Evolutionary conservation across 1,139 yeast genomes (phyloP).

Genomic region (Pichia sp.): DNA sequence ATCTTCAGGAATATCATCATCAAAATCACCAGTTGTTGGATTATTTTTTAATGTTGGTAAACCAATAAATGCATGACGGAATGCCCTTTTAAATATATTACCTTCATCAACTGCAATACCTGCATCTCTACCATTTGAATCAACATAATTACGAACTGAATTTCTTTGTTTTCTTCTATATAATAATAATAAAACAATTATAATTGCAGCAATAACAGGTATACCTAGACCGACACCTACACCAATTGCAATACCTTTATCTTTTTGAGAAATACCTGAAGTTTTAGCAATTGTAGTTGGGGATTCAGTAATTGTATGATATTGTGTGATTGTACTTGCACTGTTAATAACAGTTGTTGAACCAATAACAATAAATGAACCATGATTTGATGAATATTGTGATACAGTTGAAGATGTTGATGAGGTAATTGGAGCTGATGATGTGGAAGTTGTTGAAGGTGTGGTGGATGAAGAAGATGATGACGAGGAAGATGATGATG

Average conservation of each 20-base stretch:
- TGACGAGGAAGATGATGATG: conserved; percentile 5
- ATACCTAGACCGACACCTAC: conserved; percentile 37
- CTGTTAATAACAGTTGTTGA: conserved; percentile 14
- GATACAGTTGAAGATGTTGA: conserved; percentile 9
- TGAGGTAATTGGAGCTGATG: conserved; percentile 5
- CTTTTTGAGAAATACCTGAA: conserved; percentile 36
- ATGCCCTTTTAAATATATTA: conserved; percentile 18
- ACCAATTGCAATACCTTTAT: conserved; percentile 43
- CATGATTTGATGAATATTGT: conserved; percentile 9
- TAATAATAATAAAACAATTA: conserved; percentile 17
- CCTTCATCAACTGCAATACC: conserved; percentile 25
- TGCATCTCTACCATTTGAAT: conserved; percentile 30
- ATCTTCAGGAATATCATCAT: conserved; percentile 23
- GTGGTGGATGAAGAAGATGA: conserved; percentile 1
- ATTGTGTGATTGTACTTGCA: conserved; percentile 14
- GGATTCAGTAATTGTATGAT: conserved; percentile 19
- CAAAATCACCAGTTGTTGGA: conserved; percentile 20
- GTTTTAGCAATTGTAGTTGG: conserved; percentile 15
- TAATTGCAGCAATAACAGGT: conserved; percentile 26
- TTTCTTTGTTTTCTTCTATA: conserved; percentile 20
- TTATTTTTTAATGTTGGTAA: conserved; percentile 13
- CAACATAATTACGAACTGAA: conserved; percentile 25
- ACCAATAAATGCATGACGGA: conserved; percentile 24
- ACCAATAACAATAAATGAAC: conserved; percentile 14
- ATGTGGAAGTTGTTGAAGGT: conserved; percentile 1